Base-by-base conservation (phyloP, 352 stramenopile genomes). In the Pythium sp. region DNA sequence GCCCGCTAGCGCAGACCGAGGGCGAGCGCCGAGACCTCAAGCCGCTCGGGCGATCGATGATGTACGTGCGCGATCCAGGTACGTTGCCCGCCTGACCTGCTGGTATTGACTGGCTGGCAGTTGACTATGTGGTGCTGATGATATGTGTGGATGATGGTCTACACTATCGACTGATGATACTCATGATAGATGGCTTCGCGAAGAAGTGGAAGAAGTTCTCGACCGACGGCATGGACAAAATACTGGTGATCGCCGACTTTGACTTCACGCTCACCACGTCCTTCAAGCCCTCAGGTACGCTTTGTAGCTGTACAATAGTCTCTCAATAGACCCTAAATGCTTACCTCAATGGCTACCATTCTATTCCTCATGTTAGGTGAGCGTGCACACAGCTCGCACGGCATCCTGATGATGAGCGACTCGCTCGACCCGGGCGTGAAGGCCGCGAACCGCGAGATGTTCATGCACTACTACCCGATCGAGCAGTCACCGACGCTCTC, bases 241-340 rank as follows among this genome's bases (percentile, higher is more conserved):
- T 93, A 30, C 58, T 93, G 55, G 75, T 93, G 62, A 91, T 93
- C 54, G 73, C 83, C 36, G 85, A 93, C 55, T 93, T 93, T 68
- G 86, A 93, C 68, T 81, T 85, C 58, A 93, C 83, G 38, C 67
- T 93, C 46, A 91, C 85, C 57, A 77, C 81, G 51, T 81, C 75
- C 63, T 84, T 71, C 61, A 76, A 76, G 38, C 55, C 71, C 18
- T 62, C 24, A 1, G 74, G 74, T 72, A 22, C 47, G 71, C 26
- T 60, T 30, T 3, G 36, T 8, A 56, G 22, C 22, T 4, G 18
- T 7, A 7, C 6, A 4, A 20, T 2, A 28, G 4, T 14, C n/a
- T 0, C 49, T 30, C 36, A 41, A 41, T 12, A 12, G 36, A 14
- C 3, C 36, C 6, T 41, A 8, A 11, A 15, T 14, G 22, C 22